Evolutionary conservation across 805 yeast species (phyloP).

Genomic region (Starmera caribaea): DNA sequence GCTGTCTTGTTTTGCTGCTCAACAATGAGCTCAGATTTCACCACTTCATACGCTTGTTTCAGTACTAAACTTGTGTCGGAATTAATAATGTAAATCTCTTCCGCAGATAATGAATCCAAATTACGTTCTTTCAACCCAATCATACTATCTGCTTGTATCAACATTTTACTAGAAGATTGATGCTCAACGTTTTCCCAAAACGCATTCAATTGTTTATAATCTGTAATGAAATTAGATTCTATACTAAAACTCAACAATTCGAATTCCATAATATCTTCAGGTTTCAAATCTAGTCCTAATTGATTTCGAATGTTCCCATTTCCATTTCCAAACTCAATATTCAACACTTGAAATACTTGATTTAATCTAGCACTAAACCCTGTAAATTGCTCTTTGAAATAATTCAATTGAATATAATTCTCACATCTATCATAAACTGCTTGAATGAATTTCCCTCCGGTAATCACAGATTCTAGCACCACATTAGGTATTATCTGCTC

Average conservation of each 20-base stretch:
- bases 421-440: slow-evolving; percentile 7
- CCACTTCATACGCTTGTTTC: slow-evolving; percentile 12
- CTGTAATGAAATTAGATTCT: slow-evolving; percentile 3
- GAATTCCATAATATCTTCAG: slow-evolving; percentile 8
- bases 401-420: slow-evolving; percentile 4
- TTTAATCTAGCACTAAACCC: not conserved
- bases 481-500: slow-evolving; percentile 17
- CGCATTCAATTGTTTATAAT: slow-evolving; percentile 1
- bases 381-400: not conserved
- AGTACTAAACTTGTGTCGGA: slow-evolving; percentile 5
- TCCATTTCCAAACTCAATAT: slow-evolving; percentile 3
- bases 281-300: slow-evolving; percentile 3
- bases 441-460: slow-evolving; percentile 5
- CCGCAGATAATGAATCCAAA: slow-evolving; percentile 1
- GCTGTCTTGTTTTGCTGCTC: slow-evolving; percentile 6
- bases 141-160: slow-evolving; percentile 13
- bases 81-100: slow-evolving; percentile 9
- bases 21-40: slow-evolving; percentile 7
- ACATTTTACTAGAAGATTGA: slow-evolving; percentile 1
- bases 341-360: not conserved
- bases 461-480: slow-evolving; percentile 11
- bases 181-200: slow-evolving; percentile 6
- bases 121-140: slow-evolving; percentile 3
- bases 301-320: not conserved
- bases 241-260: slow-evolving; percentile 5